Base-by-base conservation (phyloP, 2,329 filamentous ascomycete genomes). In the Diaporthe sp. region DNA sequence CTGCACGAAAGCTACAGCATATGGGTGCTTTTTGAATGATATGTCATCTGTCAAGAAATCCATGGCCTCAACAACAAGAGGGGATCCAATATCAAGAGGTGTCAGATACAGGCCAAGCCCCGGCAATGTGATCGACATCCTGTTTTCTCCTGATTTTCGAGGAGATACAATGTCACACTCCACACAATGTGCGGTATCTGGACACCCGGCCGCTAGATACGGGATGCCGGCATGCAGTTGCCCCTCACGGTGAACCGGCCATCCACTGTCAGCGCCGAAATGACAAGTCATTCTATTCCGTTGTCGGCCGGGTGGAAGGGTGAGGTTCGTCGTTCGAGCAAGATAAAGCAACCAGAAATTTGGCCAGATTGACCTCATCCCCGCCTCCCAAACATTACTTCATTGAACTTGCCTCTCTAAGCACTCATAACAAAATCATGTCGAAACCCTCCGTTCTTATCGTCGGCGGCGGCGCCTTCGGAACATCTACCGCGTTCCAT, bases 391-490 rank as follows among this genome's bases (percentile, higher is more conserved):
- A 0, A 25, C 7, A 10, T 17, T 22, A 12, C 4, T 15, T 10
- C 5, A 28, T 28, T 1, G 15, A 44, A 4, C 15, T 9, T 42
- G 25, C 19, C 22, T 17, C 15, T 10, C 42, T n/a, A 44, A 2
- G 1, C 37, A 25, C 58, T 42, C 13, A 58, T 6, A 44, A 19
- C 12, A 19, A n/a, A 4, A 44, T 13, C n/a, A 71, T 71, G 68
- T 44, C 46, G 31, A 53, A 71, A 12, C 51, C 68, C 15, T 53
- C 44, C 37, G 25, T 71, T 44, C 68, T 71, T 4, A 71, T 71
- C n/a, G 51, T 71, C 46, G 68, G 68, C 44, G 68, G 68, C 25
- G 68, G 68, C 3, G 51, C 53, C n/a, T 71, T 71, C 10, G 68
- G 68, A 37, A 71, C 68, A n/a, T 71, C 68, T 3, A 71, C 68